Evolutionary conservation across 352 stramenopile species (phyloP), one percentile per base, ranked within the genome.

Genomic region (Pythium brachiatum): DNA sequence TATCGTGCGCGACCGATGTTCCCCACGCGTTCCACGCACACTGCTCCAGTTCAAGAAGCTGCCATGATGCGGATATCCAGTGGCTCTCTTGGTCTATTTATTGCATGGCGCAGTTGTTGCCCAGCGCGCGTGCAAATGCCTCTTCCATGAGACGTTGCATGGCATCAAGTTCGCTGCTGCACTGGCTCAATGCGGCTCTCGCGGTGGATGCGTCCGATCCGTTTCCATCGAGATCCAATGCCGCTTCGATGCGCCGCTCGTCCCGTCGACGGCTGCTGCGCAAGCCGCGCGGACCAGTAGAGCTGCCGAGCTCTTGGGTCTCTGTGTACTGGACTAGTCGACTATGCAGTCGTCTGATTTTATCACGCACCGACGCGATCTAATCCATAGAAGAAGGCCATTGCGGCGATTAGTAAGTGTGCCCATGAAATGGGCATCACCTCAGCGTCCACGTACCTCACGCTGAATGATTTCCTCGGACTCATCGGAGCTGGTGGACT

Each of bases 111-210:
- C 64, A 71, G 46, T 71, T 71, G 41, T 58, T 66, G 34, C 64
- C 64, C 21, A 71, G 53, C 25, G 64, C 53, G 25, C 46, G 57
- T 26, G 64, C 64, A 46, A 60, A 71, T 15, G 64, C 53, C 16
- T 71, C 64, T 25, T 71, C 64, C 52, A 71, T 62, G 58, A 65
- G 57, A 61, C 31, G 63, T 21, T 70, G 63, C 63, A 70, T 65
- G 25, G 41, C 53, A 34, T 70, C 56, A 5, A 70, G 21, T 21
- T 62, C 50, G 15, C 12, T 36, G 21, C 43, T n/a, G 57, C 63
- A 65, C 52, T 65, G 63, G 25, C 21, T 57, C 57, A 70, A 56
- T 51, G 50, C 54, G 18, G 31, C 47, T 25, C 48, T 48, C 3
- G 31, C 47, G n/a, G 15, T 53, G 6, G 47, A 26, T 3, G 26